These are phyloP conservation scores for Aspergillus neotritici DNA, from an alignment of 2,329 filamentous ascomycete species.

Conservation along the genomic window DNA sequence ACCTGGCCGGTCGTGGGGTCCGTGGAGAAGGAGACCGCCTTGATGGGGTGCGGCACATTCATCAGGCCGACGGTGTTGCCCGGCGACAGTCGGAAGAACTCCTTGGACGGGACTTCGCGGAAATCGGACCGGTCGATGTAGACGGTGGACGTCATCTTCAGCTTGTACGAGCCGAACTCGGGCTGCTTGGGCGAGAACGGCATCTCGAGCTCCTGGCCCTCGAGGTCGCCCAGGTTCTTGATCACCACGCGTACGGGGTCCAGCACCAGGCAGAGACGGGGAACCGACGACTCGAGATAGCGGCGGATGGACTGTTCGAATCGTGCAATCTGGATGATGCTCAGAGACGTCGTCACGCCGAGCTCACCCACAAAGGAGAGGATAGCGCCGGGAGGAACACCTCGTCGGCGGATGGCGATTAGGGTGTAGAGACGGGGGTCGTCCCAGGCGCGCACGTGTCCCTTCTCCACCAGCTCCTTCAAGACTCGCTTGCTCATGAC, in stretches of 20 bases:
- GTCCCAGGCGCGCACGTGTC: slow-evolving; percentile 81
- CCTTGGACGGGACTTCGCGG: slow-evolving; percentile 59
- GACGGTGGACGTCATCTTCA: slow-evolving; percentile 67
- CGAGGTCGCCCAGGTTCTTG: slow-evolving; percentile 69
- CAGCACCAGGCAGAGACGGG: slow-evolving; percentile 81
- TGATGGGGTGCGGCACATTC: slow-evolving; percentile 64
- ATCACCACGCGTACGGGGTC: slow-evolving; percentile 80
- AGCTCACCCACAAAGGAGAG: slow-evolving; percentile 87
- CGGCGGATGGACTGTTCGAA: slow-evolving; percentile 80
- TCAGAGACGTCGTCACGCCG: slow-evolving; percentile 76
- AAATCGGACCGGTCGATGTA: slow-evolving; percentile 83
- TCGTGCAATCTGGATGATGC: slow-evolving; percentile 71
- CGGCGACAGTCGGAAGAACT: slow-evolving; percentile 73
- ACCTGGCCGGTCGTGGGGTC: slow-evolving; percentile 60
- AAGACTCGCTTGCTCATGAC: slow-evolving; percentile 84
- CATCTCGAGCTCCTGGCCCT: slow-evolving; percentile 60
- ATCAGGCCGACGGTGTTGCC: slow-evolving; percentile 69
- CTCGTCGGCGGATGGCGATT: slow-evolving; percentile 74
- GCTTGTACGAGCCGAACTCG: slow-evolving; percentile 46
- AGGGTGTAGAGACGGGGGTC: slow-evolving; percentile 87
- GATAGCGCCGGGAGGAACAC: slow-evolving; percentile 81
- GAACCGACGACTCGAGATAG: slow-evolving; percentile 82
- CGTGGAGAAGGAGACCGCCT: slow-evolving; percentile 62
- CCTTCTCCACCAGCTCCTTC: slow-evolving; percentile 68
- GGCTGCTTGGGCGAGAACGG: slow-evolving; percentile 78